Evolutionary conservation across 2,329 filamentous ascomycete genomes (phyloP).

Genomic region (Sporothrix humicola): DNA sequence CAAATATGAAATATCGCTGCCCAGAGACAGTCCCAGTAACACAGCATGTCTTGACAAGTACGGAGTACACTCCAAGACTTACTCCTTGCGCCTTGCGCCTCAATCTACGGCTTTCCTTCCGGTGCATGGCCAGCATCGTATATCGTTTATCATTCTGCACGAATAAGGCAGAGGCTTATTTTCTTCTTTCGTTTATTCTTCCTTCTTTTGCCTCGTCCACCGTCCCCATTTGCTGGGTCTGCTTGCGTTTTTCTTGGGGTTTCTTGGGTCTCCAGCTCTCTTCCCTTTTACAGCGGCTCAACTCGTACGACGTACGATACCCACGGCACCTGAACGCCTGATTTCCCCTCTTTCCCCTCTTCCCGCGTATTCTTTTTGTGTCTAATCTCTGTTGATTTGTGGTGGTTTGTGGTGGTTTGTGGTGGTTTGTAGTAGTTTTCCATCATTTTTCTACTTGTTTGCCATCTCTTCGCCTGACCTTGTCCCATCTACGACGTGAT

Average conservation of each 20-base stretch:
- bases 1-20: neutral
- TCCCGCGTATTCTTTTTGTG: neutral
- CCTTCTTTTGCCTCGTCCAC: neutral
- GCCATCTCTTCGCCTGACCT: neutral
- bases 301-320: constrained; percentile 14
- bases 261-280: neutral
- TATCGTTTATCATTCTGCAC: neutral
- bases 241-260: too few relatives aligned
- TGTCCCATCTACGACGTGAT: neutral
- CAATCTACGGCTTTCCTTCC: neutral
- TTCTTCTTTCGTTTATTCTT: constrained; percentile 13
- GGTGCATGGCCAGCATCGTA: neutral
- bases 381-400: too few relatives aligned
- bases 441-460: neutral
- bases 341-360: neutral
- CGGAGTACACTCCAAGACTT: neutral
- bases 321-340: neutral
- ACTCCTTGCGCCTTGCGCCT: too few relatives aligned
- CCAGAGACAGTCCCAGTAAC: neutral
- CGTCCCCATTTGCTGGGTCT: neutral
- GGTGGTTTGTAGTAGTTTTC: too few relatives aligned
- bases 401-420: too few relatives aligned
- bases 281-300: neutral
- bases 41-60: neutral
- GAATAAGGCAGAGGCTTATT: neutral